These are phyloP conservation scores for Fusarium duplospermum DNA, from an alignment of 2,329 filamentous ascomycete species.

Conservation along the genomic window DNA sequence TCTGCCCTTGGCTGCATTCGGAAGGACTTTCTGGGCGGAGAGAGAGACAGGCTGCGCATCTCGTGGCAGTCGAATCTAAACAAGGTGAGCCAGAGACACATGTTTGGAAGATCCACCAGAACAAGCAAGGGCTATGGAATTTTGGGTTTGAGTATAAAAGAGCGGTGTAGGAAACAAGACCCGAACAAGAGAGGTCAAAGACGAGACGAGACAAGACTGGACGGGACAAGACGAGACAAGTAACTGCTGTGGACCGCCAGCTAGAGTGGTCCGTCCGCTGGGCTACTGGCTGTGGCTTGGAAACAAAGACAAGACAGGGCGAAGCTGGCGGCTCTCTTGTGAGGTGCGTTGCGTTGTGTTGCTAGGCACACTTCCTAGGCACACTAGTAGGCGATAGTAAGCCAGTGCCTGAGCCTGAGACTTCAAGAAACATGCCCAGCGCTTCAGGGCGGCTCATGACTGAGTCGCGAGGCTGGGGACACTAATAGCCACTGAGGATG, in stretches of 20 bases:
- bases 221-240: conserved; percentile 34
- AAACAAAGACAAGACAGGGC: conserved; percentile 29
- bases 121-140: conserved; percentile 28
- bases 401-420: conserved; percentile 29
- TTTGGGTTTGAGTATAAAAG: conserved; percentile 40
- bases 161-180: conserved; percentile 41
- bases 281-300: conserved; percentile 36
- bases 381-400: background rate
- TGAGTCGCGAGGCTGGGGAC: conserved; percentile 22
- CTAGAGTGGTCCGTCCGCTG: conserved; percentile 16
- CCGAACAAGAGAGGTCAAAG: conserved; percentile 34
- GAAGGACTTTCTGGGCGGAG: conserved; percentile 9
- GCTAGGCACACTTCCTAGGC: conserved; percentile 18
- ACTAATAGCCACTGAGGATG: background rate
- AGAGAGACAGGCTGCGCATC: conserved; percentile 9
- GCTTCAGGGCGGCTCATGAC: background rate
- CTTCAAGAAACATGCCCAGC: conserved; percentile 30
- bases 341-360: background rate
- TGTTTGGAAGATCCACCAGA: conserved; percentile 32
- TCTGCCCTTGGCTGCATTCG: conserved; percentile 32
- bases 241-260: conserved; percentile 32
- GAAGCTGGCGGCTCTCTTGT: conserved; percentile 11
- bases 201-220: conserved; percentile 37
- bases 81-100: conserved; percentile 29
- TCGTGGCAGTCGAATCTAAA: conserved; percentile 26